Conservation (phyloP, 2,329 filamentous ascomycete genomes). For the Fusarium longipes region DNA sequence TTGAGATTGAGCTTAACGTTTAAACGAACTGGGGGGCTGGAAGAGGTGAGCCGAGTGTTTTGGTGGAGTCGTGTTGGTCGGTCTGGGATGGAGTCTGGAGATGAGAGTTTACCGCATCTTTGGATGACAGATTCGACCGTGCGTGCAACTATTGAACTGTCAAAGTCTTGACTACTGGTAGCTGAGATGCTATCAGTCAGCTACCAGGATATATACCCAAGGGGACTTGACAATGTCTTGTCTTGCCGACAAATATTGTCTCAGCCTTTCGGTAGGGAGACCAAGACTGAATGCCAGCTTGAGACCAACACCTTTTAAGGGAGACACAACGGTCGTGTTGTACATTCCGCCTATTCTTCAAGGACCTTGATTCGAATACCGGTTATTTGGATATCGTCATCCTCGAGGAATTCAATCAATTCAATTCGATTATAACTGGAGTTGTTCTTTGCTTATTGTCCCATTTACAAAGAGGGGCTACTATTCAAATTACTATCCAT, state of each 20-base stretch:
- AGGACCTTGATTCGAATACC: neutral
- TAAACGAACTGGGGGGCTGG: neutral
- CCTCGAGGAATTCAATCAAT: neutral
- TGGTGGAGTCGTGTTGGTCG: slow-evolving; percentile 1
- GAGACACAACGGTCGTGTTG: neutral
- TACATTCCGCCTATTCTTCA: neutral
- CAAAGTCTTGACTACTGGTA: neutral
- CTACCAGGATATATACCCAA: neutral
- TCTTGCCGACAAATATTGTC: slow-evolving; percentile 3
- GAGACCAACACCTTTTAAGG: slow-evolving; percentile 3
- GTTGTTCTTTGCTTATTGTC: neutral
- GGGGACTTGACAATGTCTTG: neutral
- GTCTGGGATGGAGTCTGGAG: slow-evolving; percentile 20
- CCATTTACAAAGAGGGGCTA: neutral
- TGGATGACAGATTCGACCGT: slow-evolving; percentile 17
- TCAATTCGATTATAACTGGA: neutral
- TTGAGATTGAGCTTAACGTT: slow-evolving; percentile 6
- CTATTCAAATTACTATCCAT: slow-evolving; percentile 20
- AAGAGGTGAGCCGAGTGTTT: neutral
- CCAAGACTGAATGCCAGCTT: slow-evolving; percentile 14
- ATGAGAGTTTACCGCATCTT: neutral
- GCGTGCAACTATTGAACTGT: neutral
- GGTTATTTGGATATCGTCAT: neutral
- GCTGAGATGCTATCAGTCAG: neutral
- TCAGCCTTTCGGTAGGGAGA: slow-evolving; percentile 25